A percentile compares a stretch with the other conserved stretches of the same genome.
Evolutionary conservation across 352 stramenopile species (phyloP).

Genomic region (Saprolegnia diclina): DNA sequence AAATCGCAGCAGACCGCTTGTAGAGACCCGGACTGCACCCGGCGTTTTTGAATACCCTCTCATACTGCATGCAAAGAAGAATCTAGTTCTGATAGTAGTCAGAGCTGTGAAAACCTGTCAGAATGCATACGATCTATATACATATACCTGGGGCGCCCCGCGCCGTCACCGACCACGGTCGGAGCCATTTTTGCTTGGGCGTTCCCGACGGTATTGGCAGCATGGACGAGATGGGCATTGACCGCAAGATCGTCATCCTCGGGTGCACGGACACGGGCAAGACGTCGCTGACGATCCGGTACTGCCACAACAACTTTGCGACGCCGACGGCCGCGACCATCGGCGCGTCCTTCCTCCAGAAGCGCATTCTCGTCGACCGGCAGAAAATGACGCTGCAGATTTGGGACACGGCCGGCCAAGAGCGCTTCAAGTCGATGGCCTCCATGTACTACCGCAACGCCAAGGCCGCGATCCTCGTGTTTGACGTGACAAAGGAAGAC

Average conservation of each 20-base stretch:
- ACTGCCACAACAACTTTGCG: slow-evolving; percentile 80
- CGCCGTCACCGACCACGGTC: not conserved
- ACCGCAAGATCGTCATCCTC: slow-evolving; percentile 88
- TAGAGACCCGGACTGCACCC: no score
- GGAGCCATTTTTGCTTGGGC: not conserved
- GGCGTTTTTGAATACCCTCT: no score
- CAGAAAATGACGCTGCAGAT: slow-evolving; percentile 86
- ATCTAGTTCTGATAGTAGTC: not conserved
- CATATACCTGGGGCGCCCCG: not conserved
- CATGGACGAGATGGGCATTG: slow-evolving; percentile 82
- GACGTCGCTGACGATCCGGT: slow-evolving; percentile 85
- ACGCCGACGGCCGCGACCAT: slow-evolving; percentile 81
- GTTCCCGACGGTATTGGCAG: not conserved
- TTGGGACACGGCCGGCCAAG: slow-evolving; percentile 75
- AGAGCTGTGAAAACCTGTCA: slow-evolving; percentile 6
- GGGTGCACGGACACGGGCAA: slow-evolving; percentile 84
- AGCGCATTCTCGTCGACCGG: slow-evolving; percentile 66
- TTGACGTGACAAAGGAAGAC: slow-evolving; percentile 67
- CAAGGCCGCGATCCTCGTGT: slow-evolving; percentile 82
- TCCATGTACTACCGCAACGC: slow-evolving; percentile 89
- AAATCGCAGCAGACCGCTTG: no score
- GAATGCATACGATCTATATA: slow-evolving; percentile 2
- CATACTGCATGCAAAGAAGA: no score
- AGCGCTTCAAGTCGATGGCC: slow-evolving; percentile 82
- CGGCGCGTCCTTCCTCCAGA: slow-evolving; percentile 82